Base-by-base conservation (phyloP, 2,329 filamentous ascomycete species). In the Neofusicoccum umdonicola region DNA sequence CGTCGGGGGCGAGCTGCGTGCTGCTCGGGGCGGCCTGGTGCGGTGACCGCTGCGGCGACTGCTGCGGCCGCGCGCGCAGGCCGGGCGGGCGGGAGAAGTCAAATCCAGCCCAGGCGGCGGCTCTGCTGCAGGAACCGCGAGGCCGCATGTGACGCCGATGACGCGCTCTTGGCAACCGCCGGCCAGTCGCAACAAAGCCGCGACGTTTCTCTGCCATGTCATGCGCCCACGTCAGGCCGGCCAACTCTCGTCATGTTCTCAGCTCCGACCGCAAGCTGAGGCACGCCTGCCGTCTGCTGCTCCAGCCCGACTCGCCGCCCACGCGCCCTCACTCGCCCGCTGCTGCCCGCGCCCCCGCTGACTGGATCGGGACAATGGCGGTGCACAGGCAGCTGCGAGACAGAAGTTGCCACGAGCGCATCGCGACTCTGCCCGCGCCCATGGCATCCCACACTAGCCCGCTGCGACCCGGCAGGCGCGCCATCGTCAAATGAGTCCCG, bases 151-250 rank as follows among this genome's bases (percentile, higher is more conserved):
- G 54, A 58, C 54, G 22, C 39, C 41, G 39, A 58, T 58, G 54
- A 45, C 54, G 52, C 52, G 51, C 35, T 4, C 50, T 27, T 17
- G 27, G 47, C 47, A 7, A n/a, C 22, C 27, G 9, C 19, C 50
- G 11, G 48, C 47, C 47, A 15, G 27, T 51, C 48, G 48, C 48
- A 27, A 51, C 48, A n/a, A 27, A 13, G 22, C 48, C 31, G 48
- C 48, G 48, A 51, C 52, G 52, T 42, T 42, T 56, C 52, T 56
- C 22, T 56, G 52, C 42, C 54, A 31, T 58, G 54, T 58, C 54
- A 58, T 58, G 54, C 54, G 54, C 54, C 54, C 54, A 58, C 54
- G 54, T 58, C 54, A 58, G 54, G 54, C 54, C 54, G 39, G 34
- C 54, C 39, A 45, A 34, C 54, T 58, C 54, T 58, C 54, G 54